Base-by-base conservation (phyloP, 148 eudicot genomes). In the Cornus controversa region DNA sequence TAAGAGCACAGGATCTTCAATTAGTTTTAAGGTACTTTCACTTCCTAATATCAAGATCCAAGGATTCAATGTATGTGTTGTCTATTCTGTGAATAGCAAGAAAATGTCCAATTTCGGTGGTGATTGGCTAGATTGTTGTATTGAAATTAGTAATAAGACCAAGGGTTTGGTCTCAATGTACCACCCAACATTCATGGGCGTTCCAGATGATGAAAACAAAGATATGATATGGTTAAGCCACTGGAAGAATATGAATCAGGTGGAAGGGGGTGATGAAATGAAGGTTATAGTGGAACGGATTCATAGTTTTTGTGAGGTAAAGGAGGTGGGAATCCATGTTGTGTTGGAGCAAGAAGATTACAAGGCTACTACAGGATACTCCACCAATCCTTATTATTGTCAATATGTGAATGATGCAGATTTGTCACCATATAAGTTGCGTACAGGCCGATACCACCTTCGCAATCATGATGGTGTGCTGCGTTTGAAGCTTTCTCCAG, bases 191-290 rank as follows among this genome's bases (percentile, higher is more conserved):
- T 25, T 64, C 5, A 27, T 11, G n/a, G 69, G 77, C 29, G 34
- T 42, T 42, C 50, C 50, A 42, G 50, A 22, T 37, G 22, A 22
- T 3, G 14, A n/a, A n/a, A n/a, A 15, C 4, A 25, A 63, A 42
- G 77, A 74, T 64, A 62, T 74, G 68, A 5, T 63, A 10, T 60
- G 67, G 77, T 36, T 74, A 36, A 34, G 77, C 68, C 13, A 74
- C 47, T 74, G 77, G 77, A 64, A 40, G 25, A 13, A 31, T 26
- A 20, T 25, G 47, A 64, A 74, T 64, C 67, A 74, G 54, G 36
- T 74, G 28, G 29, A 74, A 63, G 29, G 53, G 31, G 77, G 77
- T 5, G 77, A 74, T 36, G 54, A 60, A 34, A 14, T 74, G 22
- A 24, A 74, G 34, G 24, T 62, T 23, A 22, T 53, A 6, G 22